A percentile compares a stretch with the other conserved stretches of the same genome.
Conservation (phyloP, 1,284 basidiomycete genomes). For the Mycosarcoma maydis region DNA sequence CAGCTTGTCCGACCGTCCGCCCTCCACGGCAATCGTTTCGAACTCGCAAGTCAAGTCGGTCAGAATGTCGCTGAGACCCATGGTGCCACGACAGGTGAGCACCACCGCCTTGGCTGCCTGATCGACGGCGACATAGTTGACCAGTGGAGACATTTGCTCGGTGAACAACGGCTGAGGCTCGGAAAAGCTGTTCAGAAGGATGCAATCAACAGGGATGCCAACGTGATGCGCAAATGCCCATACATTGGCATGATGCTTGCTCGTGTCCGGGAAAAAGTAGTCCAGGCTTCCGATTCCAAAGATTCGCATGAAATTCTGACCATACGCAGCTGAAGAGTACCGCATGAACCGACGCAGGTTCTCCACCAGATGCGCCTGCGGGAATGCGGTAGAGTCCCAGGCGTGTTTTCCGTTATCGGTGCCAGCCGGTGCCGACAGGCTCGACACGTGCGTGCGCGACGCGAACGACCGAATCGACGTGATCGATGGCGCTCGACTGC, state of each 20-base stretch:
- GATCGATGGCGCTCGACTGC: constrained; percentile 51
- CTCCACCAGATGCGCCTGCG: constrained; percentile 68
- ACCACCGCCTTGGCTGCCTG: constrained; percentile 69
- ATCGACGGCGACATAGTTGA: constrained; percentile 70
- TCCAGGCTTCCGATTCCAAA: constrained; percentile 69
- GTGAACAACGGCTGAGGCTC: constrained; percentile 57
- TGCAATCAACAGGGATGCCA: constrained; percentile 69
- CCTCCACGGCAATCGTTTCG: constrained; percentile 68
- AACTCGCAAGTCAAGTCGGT: constrained; percentile 71
- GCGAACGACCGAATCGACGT: constrained; percentile 52
- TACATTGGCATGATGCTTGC: constrained; percentile 69
- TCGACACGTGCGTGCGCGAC: constrained; percentile 44
- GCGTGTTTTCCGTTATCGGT: constrained; percentile 27
- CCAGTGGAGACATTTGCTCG: constrained; percentile 68
- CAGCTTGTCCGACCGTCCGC: constrained; percentile 65
- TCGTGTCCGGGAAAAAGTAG: constrained; percentile 70
- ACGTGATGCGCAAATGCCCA: constrained; percentile 69
- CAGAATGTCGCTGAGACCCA: constrained; percentile 70
- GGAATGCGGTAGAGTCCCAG: constrained; percentile 60
- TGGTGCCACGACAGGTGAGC: constrained; percentile 70
- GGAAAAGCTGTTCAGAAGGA: constrained; percentile 70
- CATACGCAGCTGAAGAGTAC: constrained; percentile 66
- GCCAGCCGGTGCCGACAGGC: constrained; percentile 23
- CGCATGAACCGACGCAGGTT: constrained; percentile 71
- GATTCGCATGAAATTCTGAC: constrained; percentile 69